Percentiles rank a stretch among this genome's conserved stretches.
Evolutionary conservation across 352 stramenopile genomes (phyloP).

Genomic region (Globisporangium paddicum): DNA sequence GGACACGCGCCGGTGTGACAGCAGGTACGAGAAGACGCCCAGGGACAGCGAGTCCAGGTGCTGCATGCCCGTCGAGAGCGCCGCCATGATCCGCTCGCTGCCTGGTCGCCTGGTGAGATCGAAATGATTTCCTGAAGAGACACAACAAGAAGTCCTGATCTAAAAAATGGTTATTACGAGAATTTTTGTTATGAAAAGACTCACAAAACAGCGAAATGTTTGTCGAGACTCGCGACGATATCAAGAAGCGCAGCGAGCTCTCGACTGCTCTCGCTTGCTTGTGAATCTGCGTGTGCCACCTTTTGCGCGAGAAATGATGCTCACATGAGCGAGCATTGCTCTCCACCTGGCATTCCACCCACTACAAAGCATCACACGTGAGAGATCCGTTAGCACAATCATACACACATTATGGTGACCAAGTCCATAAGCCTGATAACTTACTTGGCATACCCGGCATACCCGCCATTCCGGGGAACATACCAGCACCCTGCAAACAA

Average conservation of each 20-base stretch:
- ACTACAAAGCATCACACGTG: constrained; percentile 25
- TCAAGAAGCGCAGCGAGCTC: too few relatives aligned
- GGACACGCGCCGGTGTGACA: constrained; percentile 46
- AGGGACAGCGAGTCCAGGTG: constrained; percentile 56
- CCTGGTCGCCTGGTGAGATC: neutral
- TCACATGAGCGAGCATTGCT: constrained; percentile 78
- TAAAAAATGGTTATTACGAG: neutral
- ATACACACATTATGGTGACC: too few relatives aligned
- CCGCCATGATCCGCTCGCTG: neutral
- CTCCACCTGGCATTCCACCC: constrained; percentile 45
- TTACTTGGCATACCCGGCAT: constrained; percentile 76
- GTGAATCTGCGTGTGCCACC: too few relatives aligned
- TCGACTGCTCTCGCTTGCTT: too few relatives aligned
- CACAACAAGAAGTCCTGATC: neutral
- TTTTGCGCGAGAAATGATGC: neutral
- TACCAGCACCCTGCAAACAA: constrained; percentile 43
- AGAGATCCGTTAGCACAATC: too few relatives aligned
- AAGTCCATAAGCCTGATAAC: constrained; percentile 11
- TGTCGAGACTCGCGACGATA: too few relatives aligned
- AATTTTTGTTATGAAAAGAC: too few relatives aligned
- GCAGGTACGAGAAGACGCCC: constrained; percentile 66
- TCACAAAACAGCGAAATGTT: too few relatives aligned
- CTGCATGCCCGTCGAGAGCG: constrained; percentile 11
- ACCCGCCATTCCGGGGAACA: constrained; percentile 81
- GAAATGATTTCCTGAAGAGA: neutral